Evolutionary conservation across 306 rosid species (phyloP).

Genomic region (Trifolium repens): DNA sequence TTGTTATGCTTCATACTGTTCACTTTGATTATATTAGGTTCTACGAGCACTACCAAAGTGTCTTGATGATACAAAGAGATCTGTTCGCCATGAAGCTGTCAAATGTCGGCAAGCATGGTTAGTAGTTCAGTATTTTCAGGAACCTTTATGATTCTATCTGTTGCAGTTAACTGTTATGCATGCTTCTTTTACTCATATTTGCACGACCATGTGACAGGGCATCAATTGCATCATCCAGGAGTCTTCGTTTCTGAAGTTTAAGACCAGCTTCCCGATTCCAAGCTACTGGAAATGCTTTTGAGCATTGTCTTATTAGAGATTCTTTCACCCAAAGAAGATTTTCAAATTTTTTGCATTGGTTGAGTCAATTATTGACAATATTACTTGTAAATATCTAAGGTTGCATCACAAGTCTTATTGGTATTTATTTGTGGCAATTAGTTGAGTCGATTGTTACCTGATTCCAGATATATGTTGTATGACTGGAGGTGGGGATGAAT

Average conservation of each 20-base stretch:
- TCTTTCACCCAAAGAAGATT: background rate
- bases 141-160: slow-evolving; percentile 1
- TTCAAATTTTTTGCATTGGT: background rate
- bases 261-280: slow-evolving; percentile 19
- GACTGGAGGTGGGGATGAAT: background rate
- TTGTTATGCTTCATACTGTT: slow-evolving; percentile 9
- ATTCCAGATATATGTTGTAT: background rate
- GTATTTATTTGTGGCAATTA: background rate
- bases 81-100: slow-evolving; percentile 87
- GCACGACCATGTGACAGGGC: slow-evolving; percentile 54
- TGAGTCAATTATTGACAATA: background rate
- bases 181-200: slow-evolving; percentile 13
- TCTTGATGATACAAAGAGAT: slow-evolving; percentile 77
- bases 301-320: background rate
- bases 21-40: slow-evolving; percentile 59
- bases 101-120: slow-evolving; percentile 90
- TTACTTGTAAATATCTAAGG: slow-evolving; percentile 27
- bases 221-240: slow-evolving; percentile 59
- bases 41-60: slow-evolving; percentile 58
- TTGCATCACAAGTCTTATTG: background rate
- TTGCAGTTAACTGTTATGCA: background rate
- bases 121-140: slow-evolving; percentile 31
- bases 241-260: slow-evolving; percentile 51
- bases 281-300: slow-evolving; percentile 23
- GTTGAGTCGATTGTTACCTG: background rate